Base-by-base conservation (phyloP, 179 eudicot species). In the Vitellaria paradoxa region DNA sequence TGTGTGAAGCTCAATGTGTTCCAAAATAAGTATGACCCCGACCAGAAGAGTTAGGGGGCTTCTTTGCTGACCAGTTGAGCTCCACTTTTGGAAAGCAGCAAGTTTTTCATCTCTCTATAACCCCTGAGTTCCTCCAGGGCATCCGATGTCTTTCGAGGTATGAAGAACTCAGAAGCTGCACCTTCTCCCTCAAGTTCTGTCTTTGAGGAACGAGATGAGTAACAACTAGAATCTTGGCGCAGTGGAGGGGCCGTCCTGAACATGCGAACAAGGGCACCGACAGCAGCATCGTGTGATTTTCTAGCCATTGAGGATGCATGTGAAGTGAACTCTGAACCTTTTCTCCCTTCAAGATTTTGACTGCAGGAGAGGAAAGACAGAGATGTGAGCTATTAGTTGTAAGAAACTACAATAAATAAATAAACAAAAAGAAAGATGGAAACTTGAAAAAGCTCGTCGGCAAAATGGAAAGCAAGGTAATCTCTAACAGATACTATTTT, bases 271-370 rank as follows among this genome's bases (percentile, higher is more conserved):
- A 95, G 93, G 49, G 91, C 97, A 65, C 97, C 95, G 3, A 91
- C 97, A n/a, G 95, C 98, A 47, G 97, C 91, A 67, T 94, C 98
- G 70, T 94, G 97, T 64, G 97, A 94, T 77, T 90, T 92, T 74
- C 89, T 82, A 46, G 84, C 84, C 68, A 81, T 59, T 76, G 93
- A 80, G 65, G 77, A 69, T 75, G 86, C 81, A 49, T 79, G 82
- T 10, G 88, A 87, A 26, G 78, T 83, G 61, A 73, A 82, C 68
- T 89, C 94, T 52, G 83, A 65, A 40, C 85, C 86, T 80, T 81
- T 87, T 80, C 76, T 87, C n/a, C 84, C 83, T 45, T 85, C 94
- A 69, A 78, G 57, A 84, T 83, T 88, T 5, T 82, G 88, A 68
- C 94, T 91, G 88, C 67, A 78, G 15, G 52, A 59, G 66, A 65